phyloP scores from a whole-genome alignment of 1,139 yeast species.

The Zygoascus hellenicus region DNA sequence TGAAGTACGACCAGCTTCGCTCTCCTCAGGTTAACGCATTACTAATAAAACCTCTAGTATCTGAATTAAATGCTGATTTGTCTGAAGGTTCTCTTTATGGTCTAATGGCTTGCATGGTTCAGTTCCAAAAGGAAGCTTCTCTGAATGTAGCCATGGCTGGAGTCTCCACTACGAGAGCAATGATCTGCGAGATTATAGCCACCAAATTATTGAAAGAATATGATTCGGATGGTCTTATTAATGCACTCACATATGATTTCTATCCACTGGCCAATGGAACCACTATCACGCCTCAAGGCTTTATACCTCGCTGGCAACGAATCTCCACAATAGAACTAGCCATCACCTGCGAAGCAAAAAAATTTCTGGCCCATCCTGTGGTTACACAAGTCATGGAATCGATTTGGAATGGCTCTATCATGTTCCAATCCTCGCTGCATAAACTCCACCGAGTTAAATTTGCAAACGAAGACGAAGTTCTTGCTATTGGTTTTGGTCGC shows the following conservation, averaged over 20 bases:
- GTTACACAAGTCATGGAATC: conserved; percentile 46
- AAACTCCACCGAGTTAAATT: conserved; percentile 34
- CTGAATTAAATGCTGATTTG: conserved; percentile 23
- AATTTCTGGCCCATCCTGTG: conserved; percentile 52
- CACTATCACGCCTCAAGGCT: conserved; percentile 15
- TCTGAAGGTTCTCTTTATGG: conserved; percentile 35
- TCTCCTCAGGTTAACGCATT: conserved; percentile 50
- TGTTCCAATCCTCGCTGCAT: conserved; percentile 37
- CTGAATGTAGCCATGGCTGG: conserved; percentile 47
- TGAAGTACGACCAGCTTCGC: conserved; percentile 52
- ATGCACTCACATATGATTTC: conserved; percentile 38
- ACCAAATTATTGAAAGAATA: conserved; percentile 49
- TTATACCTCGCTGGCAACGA: conserved; percentile 42
- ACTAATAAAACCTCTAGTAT: conserved; percentile 46
- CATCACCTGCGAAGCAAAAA: conserved; percentile 49
- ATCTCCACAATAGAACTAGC: conserved; percentile 53
- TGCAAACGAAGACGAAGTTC: conserved; percentile 26
- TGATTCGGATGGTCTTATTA: conserved; percentile 41
- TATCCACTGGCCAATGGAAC: conserved; percentile 36
- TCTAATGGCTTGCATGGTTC: conserved; percentile 35
- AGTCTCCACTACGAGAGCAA: conserved; percentile 47
- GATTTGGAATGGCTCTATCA: conserved; percentile 49
- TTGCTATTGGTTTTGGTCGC: conserved; percentile 27
- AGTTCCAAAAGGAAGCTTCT: conserved; percentile 45
- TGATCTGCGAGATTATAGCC: conserved; percentile 52